Base-by-base conservation (phyloP, 2,329 filamentous ascomycete species). In the Dendrostoma leiphaemia region DNA sequence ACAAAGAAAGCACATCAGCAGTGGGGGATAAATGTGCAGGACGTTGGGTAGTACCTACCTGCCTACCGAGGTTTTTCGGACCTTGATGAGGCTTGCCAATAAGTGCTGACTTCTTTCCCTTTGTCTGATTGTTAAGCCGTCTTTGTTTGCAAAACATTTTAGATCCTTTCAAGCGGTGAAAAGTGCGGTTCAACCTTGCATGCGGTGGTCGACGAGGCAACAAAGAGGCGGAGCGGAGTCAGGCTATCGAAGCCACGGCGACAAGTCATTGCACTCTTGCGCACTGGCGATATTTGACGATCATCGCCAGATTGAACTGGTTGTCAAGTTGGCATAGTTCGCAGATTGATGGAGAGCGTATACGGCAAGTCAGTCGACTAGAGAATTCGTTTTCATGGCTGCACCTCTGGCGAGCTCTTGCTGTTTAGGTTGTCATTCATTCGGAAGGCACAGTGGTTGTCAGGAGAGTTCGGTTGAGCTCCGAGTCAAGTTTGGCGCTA, bases 401-500 rank as follows among this genome's bases (percentile, higher is more conserved):
- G 48, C 43, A 58, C 26, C 48, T 46, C 45, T 21, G 50, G n/a
- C 31, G 48, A 41, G 37, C 37, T 44, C 38, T 47, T 28, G 56
- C 54, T 55, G 52, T 46, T 58, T 34, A 58, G 17, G 56, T 55
- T 58, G 56, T 45, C 52, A 58, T 58, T 58, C 48, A 55, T 48
- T 57, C 52, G 51, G 45, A 32, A 51, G 56, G 56, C 56, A 58
- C 56, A 58, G 48, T 54, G 54, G 56, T 55, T 58, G 56, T 46
- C 46, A 58, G 56, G 56, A 58, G 52, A 55, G 52, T 58, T 58
- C 52, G 55, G 56, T 47, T 58, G 56, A 55, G 55, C 56, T 58
- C 56, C 56, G 52, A 48, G 56, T 55, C 56, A 58, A 52, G 56
- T 58, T 58, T 55, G 56, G 56, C 56, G 56, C 56, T 58, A 58